A percentile compares a stretch with the other conserved stretches of the same genome.
phyloP scores from a whole-genome alignment of 2,329 filamentous ascomycete genomes.

The Dichotomopilus funicola region DNA sequence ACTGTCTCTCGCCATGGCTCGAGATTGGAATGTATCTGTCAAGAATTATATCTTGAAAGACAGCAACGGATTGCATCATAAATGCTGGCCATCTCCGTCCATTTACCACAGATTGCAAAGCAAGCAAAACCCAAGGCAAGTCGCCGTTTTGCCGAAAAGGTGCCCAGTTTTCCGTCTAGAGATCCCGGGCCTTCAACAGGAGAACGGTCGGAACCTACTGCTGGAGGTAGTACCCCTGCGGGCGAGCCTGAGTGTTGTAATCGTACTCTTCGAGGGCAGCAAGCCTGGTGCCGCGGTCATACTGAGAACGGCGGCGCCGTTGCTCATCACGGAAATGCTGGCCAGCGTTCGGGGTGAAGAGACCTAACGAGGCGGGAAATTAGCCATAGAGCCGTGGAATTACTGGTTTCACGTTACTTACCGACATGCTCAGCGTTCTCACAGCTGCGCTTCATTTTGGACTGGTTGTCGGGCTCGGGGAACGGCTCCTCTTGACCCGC shows the following conservation, averaged over 20 bases:
- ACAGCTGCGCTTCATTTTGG: conserved; percentile 80
- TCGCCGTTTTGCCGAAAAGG: neutral
- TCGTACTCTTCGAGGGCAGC: conserved; percentile 60
- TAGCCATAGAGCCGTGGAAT: neutral
- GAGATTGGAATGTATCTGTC: conserved; percentile 15
- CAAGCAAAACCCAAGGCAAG: conserved; percentile 9
- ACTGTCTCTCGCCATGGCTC: conserved; percentile 1
- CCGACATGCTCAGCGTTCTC: conserved; percentile 83
- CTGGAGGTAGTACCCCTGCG: conserved; percentile 26
- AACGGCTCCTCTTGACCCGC: conserved; percentile 70
- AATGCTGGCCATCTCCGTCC: conserved; percentile 17
- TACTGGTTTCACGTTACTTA: conserved; percentile 33
- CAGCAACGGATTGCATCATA: conserved; percentile 18
- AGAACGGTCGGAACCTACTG: conserved; percentile 14
- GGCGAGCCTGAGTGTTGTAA: conserved; percentile 35
- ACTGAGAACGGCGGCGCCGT: conserved; percentile 69
- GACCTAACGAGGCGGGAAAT: conserved; percentile 40
- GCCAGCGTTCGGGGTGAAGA: conserved; percentile 74
- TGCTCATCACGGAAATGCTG: conserved; percentile 70
- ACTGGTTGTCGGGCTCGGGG: conserved; percentile 72
- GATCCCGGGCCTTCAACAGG: too few species aligned
- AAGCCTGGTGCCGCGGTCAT: conserved; percentile 71
- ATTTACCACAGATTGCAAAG: conserved; percentile 22
- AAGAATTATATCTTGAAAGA: conserved; percentile 18
- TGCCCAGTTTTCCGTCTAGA: too few species aligned